Conservation (phyloP, 202 grass and related monocot genomes). For the Panicum hallii region DNA sequence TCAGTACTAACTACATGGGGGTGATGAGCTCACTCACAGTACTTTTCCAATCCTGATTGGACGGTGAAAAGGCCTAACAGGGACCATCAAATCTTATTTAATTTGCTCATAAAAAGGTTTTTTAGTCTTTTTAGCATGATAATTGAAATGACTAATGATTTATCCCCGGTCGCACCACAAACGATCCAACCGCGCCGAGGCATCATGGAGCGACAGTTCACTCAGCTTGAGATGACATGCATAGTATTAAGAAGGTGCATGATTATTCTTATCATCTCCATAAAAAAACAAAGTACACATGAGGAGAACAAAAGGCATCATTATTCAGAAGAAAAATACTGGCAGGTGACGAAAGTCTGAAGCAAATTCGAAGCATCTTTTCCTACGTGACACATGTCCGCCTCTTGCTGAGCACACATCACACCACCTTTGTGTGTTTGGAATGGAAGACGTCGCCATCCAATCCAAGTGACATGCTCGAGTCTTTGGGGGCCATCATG, state of each 20-base stretch:
- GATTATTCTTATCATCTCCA: neutral
- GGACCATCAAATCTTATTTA: conserved; percentile 8
- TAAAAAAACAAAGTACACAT: neutral
- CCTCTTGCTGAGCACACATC: neutral
- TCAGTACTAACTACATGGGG: neutral
- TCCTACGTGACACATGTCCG: neutral
- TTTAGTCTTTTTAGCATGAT: conserved; percentile 22
- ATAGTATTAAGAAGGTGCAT: neutral
- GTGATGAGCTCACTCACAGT: conserved; percentile 37
- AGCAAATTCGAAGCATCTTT: conserved; percentile 19
- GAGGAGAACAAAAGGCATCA: neutral
- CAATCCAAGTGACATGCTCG: neutral
- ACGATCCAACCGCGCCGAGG: neutral
- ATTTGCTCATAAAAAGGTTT: conserved; percentile 7
- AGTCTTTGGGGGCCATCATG: neutral
- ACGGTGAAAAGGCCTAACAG: neutral
- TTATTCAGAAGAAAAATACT: neutral
- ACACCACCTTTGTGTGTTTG: neutral
- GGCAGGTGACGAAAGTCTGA: neutral
- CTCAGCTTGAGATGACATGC: conserved; percentile 7
- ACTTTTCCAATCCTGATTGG: conserved; percentile 21
- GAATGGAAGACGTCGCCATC: conserved; percentile 36
- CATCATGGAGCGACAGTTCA: conserved; percentile 32
- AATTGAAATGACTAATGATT: conserved; percentile 18
- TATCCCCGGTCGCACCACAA: neutral